Evolutionary conservation across 495 filamentous ascomycete species (phyloP), one percentile per base, ranked within the genome.

Genomic region (Xylaria grammica): DNA sequence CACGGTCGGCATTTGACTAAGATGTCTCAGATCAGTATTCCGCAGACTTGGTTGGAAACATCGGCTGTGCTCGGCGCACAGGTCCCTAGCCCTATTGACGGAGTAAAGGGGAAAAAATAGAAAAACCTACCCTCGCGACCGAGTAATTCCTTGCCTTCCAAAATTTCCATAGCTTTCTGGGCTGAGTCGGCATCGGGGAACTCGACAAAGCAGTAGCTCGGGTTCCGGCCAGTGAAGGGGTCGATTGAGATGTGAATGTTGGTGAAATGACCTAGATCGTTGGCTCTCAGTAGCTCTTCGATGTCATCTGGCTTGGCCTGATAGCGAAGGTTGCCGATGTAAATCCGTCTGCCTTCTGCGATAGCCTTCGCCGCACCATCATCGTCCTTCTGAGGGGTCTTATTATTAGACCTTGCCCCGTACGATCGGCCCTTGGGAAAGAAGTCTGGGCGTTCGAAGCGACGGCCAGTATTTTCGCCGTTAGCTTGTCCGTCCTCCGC

Each of bases 121-220:
- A 13, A 32, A 45, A 0, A 1, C 62, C 51, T 57, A 64, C 62
- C 62, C 11, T 82, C 77, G 9, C 88, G 82, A 42, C 84, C 82
- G 29, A 84, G 78, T 46, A 89, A 68, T 4, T 79, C 67, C 27
- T 72, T 70, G 20, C 86, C 89, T 62, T 86, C 79, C 26, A 89
- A 72, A 29, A 81, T 72, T 20, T 63, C 65, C 77, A 89, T 87
- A 24, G 86, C 86, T 0, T 69, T 72, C n/a, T 84, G 80, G 1
- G 88, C 87, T 20, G 82, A 67, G n/a, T 85, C 84, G 60, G 79
- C 79, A 32, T 77, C 82, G 20, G 75, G 62, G 55, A 90, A 81
- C 67, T 91, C 87, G 54, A 90, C 83, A 57, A 90, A 91, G 75
- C 88, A 91, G 75, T 90, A 91, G 6, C 87, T 89, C 3, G 87